Percentiles rank a stretch among this genome's conserved stretches.
phyloP scores from a whole-genome alignment of 2,329 filamentous ascomycete species.

The Xylariaceae sp. region DNA sequence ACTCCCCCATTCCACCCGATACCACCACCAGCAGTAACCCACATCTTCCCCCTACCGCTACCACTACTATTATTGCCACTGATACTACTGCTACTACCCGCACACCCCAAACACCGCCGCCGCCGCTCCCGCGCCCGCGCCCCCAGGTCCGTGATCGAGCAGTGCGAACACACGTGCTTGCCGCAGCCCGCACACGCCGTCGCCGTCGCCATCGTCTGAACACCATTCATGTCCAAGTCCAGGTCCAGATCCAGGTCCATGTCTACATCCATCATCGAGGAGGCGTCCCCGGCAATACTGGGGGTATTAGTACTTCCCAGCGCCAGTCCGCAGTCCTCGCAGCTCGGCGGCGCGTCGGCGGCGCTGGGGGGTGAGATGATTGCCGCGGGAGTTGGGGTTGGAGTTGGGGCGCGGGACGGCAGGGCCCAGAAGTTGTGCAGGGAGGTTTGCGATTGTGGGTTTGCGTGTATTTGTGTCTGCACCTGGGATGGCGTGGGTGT shows the following conservation, averaged over 20 bases:
- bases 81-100: constrained; percentile 47
- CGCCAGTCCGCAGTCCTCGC: constrained; percentile 60
- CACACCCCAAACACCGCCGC: constrained; percentile 56
- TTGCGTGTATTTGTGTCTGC: too few species aligned
- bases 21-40: not conserved
- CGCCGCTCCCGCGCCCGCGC: constrained; percentile 42
- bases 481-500: constrained; percentile 21
- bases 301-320: too few species aligned
- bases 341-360: constrained; percentile 39
- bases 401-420: constrained; percentile 30
- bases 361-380: too few species aligned
- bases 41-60: constrained; percentile 1
- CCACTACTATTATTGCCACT: too few species aligned
- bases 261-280: constrained; percentile 42
- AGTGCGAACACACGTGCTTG: constrained; percentile 61
- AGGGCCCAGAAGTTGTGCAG: constrained; percentile 67
- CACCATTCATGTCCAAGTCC: too few species aligned
- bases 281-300: constrained; percentile 31
- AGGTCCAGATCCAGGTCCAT: constrained; percentile 42
- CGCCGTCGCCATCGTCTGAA: constrained; percentile 1
- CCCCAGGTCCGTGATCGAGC: constrained; percentile 61
- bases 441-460: constrained; percentile 48
- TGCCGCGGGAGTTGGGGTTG: constrained; percentile 20
- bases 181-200: constrained; percentile 51
- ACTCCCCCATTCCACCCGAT: too few species aligned